phyloP scores from a whole-genome alignment of 2,329 filamentous ascomycete species.

The Simplicillium aogashimaense region DNA sequence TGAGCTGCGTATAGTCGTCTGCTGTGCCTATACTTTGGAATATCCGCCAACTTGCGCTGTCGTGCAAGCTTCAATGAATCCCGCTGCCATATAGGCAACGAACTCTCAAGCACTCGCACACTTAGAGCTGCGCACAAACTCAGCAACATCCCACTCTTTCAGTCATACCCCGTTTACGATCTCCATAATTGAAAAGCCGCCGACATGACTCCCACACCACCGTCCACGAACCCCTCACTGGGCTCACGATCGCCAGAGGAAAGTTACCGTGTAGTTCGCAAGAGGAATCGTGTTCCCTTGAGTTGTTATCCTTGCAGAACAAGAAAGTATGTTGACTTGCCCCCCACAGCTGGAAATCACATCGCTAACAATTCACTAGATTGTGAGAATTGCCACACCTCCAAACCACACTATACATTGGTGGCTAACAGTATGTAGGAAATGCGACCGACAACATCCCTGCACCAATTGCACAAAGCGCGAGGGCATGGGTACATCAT shows the following conservation, averaged over 20 bases:
- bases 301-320: conserved; percentile 88
- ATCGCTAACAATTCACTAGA: conserved; percentile 20
- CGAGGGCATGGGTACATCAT: conserved; percentile 68
- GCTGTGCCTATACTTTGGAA: no score
- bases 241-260: conserved; percentile 73
- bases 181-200: no score
- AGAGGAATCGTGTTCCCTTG: conserved; percentile 82
- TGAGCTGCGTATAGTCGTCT: no score
- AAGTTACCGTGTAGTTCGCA: conserved; percentile 79
- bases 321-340: conserved; percentile 60
- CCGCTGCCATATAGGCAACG: no score
- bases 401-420: background rate
- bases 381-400: conserved; percentile 15
- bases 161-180: no score
- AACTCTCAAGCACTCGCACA: no score
- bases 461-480: conserved; percentile 94
- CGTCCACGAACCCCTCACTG: conserved; percentile 68
- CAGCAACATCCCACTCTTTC: no score
- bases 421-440: conserved; percentile 42
- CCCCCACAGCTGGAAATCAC: background rate
- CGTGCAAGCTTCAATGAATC: no score
- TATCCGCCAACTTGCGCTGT: no score
- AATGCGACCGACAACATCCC: conserved; percentile 85
- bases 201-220: conserved; percentile 64
- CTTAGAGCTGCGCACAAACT: no score